These are phyloP conservation scores for Adansonia rubrostipa DNA, from an alignment of 441 rosid genomes.

Conservation along the genomic window DNA sequence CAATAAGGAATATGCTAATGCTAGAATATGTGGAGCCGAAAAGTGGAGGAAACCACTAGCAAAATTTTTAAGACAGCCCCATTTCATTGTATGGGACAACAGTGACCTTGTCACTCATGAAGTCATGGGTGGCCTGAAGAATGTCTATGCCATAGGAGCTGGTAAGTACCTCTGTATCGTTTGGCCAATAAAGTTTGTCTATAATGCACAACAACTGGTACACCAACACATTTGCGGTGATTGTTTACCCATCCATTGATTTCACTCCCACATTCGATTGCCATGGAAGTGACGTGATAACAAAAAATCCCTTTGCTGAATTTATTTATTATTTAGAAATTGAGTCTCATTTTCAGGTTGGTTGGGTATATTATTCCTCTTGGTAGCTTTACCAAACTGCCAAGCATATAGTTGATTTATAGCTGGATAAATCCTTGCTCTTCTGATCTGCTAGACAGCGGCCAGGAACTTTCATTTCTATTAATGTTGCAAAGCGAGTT, in stretches of 20 bases:
- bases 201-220: background rate
- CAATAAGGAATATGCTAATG: conserved; percentile 80
- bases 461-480: background rate
- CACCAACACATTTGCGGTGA: background rate
- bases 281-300: background rate
- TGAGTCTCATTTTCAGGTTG: too few relatives aligned
- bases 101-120: conserved; percentile 61
- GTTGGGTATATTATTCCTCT: too few relatives aligned
- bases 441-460: background rate
- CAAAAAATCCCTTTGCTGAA: too few relatives aligned
- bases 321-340: too few relatives aligned
- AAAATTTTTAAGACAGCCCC: conserved; percentile 75
- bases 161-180: conserved; percentile 41
- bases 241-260: background rate
- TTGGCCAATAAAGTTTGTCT: background rate
- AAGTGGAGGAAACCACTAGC: conserved; percentile 84
- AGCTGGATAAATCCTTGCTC: background rate
- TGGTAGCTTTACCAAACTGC: background rate
- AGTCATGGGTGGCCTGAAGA: conserved; percentile 78
- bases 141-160: conserved; percentile 89
- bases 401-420: background rate
- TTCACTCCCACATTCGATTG: background rate
- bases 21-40: conserved; percentile 77
- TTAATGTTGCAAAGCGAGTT: background rate
- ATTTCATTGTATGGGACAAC: conserved; percentile 86